Percentiles rank a stretch among this genome's conserved stretches.
Evolutionary conservation across 1,139 yeast genomes (phyloP).

Genomic region (Sugiyamaella castrensis): DNA sequence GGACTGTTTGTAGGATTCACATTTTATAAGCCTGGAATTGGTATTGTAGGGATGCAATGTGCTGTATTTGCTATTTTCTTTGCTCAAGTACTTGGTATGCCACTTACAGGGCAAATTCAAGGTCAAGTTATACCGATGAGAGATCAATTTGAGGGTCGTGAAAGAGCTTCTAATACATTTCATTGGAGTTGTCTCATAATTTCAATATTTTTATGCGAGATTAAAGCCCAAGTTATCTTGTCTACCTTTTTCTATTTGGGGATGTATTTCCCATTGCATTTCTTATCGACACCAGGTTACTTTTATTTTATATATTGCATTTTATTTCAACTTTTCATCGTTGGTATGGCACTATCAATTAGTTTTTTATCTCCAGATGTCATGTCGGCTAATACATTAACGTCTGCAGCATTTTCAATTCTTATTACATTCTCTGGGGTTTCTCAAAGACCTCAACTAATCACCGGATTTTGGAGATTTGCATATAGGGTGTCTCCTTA

Average conservation of each 20-base stretch:
- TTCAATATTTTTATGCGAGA: constrained; percentile 42
- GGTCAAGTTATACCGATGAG: constrained; percentile 45
- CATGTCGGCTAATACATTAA: constrained; percentile 48
- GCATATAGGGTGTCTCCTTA: constrained; percentile 57
- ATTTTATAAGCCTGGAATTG: constrained; percentile 40
- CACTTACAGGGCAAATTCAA: constrained; percentile 56
- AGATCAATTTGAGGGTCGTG: constrained; percentile 60
- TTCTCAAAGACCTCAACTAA: constrained; percentile 44
- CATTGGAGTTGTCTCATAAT: constrained; percentile 51
- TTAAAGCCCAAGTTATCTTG: constrained; percentile 40
- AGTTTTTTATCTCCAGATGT: constrained; percentile 47
- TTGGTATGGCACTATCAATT: constrained; percentile 46
- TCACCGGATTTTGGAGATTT: constrained; percentile 59
- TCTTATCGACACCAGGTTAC: constrained; percentile 41
- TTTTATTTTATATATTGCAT: constrained; percentile 45
- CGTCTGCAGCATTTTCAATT: constrained; percentile 47
- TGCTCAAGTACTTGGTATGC: constrained; percentile 49
- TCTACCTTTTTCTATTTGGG: constrained; percentile 33
- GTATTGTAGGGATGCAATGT: constrained; percentile 36
- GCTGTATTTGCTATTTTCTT: constrained; percentile 48
- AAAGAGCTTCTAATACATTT: constrained; percentile 58
- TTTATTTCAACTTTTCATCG: constrained; percentile 46
- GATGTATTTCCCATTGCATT: constrained; percentile 45
- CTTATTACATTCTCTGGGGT: constrained; percentile 59
- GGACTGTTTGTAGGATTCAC: constrained; percentile 54